Base-by-base conservation (phyloP, 1,284 basidiomycete species). In the Inonotus hispidus region DNA sequence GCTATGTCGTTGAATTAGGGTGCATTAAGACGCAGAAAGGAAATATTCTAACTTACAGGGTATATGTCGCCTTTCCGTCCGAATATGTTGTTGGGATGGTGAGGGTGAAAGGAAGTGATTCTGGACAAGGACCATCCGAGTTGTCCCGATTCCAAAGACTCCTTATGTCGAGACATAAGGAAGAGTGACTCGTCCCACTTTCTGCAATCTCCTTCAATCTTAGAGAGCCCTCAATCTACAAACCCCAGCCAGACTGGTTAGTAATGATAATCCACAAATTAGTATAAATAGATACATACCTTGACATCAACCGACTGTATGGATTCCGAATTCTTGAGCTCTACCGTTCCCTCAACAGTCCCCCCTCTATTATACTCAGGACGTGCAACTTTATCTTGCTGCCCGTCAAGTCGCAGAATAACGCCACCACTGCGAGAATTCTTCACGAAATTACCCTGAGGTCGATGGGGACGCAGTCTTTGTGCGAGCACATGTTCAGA, bases 121-220 rank as follows among this genome's bases (percentile, higher is more conserved):
- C 60, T 1, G 87, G 84, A 67, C 86, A 90, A 3, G 66, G 53
- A 1, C 69, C 71, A 60, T 73, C 69, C 54, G 69, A 70, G 41
- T 72, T 65, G 61, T 82, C 77, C 66, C 78, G 83, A 62, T 72
- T 75, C 87, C 86, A 90, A 21, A 90, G 75, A 21, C 79, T 70
- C 38, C 73, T 70, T 8, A 76, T 79, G 62, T 80, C 78, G 53
- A 82, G 71, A 67, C 81, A 85, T 3, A 89, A 67, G 47, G 75
- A 80, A 37, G 75, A 74, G 19, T 77, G 75, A 25, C 77, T 75
- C 14, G 77, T 77, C 10, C 87, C 88, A 27, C 82, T 82, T 65
- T 82, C 88, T 6, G 81, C 87, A 25, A 88, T 76, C 69, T 89
- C 87, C 64, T 82, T 80, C 45, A 90, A 66, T 58, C 73, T 72